Percentiles rank a stretch among this genome's conserved stretches.
Evolutionary conservation across 2,329 filamentous ascomycete species (phyloP).

Genomic region (Fusarium sambucinum): DNA sequence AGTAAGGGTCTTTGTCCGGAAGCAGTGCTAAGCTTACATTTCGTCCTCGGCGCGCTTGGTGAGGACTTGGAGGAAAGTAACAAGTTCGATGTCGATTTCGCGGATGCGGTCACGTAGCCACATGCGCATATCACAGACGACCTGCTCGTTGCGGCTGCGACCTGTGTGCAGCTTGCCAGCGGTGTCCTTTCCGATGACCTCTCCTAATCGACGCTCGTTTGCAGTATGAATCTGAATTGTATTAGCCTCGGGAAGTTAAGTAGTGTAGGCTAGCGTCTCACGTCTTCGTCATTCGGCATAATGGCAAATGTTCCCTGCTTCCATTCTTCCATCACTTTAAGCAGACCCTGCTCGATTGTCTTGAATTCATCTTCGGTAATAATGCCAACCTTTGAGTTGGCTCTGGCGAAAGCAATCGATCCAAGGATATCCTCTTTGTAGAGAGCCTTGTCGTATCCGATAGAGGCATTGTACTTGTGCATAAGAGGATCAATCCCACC

Average conservation of each 20-base stretch:
- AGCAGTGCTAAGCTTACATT: constrained; percentile 41
- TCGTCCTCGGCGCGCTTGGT: constrained; percentile 67
- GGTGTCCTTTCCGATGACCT: constrained; percentile 87
- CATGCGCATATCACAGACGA: constrained; percentile 89
- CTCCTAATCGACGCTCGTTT: constrained; percentile 79
- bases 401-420: constrained; percentile 83
- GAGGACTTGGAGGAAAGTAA: constrained; percentile 76
- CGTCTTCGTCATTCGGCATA: constrained; percentile 66
- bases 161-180: constrained; percentile 92
- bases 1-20: constrained; percentile 21
- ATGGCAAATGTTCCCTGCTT: constrained; percentile 63
- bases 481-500: constrained; percentile 84
- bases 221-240: constrained; percentile 68
- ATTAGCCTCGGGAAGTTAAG: constrained; percentile 33
- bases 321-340: constrained; percentile 68
- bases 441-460: constrained; percentile 79
- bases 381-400: constrained; percentile 81
- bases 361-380: constrained; percentile 79
- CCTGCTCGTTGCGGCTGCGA: constrained; percentile 89
- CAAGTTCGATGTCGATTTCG: constrained; percentile 75
- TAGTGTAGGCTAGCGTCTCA: constrained; percentile 28
- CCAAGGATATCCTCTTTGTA: constrained; percentile 86
- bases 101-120: constrained; percentile 84
- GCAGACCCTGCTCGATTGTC: constrained; percentile 79
- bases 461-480: constrained; percentile 83